Conservation (phyloP, 352 stramenopile genomes). For the Phytophthora megakarya region DNA sequence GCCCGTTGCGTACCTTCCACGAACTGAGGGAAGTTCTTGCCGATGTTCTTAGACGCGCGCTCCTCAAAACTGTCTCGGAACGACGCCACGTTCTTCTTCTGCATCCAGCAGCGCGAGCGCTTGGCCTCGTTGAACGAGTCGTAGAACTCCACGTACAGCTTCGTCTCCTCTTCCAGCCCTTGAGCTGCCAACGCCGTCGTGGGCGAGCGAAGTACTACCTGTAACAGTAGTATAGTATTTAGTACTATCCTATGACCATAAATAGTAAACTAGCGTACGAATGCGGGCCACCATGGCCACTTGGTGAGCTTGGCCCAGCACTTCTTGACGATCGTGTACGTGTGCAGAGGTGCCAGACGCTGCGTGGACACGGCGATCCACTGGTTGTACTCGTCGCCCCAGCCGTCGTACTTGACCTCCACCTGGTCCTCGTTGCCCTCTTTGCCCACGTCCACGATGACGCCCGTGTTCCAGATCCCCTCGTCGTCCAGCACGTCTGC, state of each 20-base stretch:
- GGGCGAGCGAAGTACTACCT: slow-evolving; percentile 75
- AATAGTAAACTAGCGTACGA: slow-evolving; percentile 42
- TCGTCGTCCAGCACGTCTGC: slow-evolving; percentile 82
- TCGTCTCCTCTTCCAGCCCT: slow-evolving; percentile 68
- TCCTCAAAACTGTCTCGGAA: slow-evolving; percentile 82
- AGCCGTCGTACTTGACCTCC: slow-evolving; percentile 87
- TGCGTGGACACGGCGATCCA: slow-evolving; percentile 60
- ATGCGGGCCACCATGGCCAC: slow-evolving; percentile 84
- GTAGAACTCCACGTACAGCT: slow-evolving; percentile 85
- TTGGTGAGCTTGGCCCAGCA: slow-evolving; percentile 87
- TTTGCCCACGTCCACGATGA: slow-evolving; percentile 68
- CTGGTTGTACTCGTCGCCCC: slow-evolving; percentile 84
- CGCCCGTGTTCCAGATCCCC: slow-evolving; percentile 83
- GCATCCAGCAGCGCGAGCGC: slow-evolving; percentile 82
- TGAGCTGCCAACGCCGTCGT: slow-evolving; percentile 56
- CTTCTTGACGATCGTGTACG: slow-evolving; percentile 86
- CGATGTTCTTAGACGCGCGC: slow-evolving; percentile 77
- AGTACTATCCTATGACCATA: slow-evolving; percentile 21
- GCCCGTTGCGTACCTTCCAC: slow-evolving; percentile 77
- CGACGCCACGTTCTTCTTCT: slow-evolving; percentile 76
- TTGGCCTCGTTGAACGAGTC: slow-evolving; percentile 79
- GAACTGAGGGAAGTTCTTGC: slow-evolving; percentile 79
- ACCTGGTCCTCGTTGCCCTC: slow-evolving; percentile 57
- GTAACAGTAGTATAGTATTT: slow-evolving; percentile 6
- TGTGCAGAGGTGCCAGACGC: slow-evolving; percentile 75